phyloP scores from a whole-genome alignment of 169 alveolate species.

The Pseudocohnilembus persalinus region DNA sequence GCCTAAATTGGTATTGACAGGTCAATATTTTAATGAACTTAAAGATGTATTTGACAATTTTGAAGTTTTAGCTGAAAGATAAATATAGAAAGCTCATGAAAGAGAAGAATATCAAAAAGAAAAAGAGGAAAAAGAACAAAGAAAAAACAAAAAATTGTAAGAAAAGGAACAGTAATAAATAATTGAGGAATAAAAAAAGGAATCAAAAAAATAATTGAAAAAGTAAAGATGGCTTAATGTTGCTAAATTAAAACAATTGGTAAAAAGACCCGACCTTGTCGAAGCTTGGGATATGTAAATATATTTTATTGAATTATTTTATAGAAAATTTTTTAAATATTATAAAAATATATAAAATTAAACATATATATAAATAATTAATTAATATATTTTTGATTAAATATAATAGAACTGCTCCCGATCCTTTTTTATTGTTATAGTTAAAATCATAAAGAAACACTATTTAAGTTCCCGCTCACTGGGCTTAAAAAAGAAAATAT shows the following conservation, averaged over 20 bases:
- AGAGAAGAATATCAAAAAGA: conserved; percentile 44
- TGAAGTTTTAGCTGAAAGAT: conserved; percentile 1
- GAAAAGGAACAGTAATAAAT: too few species aligned
- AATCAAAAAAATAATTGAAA: conserved; percentile 61
- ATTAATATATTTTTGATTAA: conserved; percentile 17
- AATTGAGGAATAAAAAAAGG: conserved; percentile 34
- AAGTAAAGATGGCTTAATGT: conserved; percentile 63
- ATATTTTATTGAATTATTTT: too few species aligned
- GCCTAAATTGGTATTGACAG: too few species aligned
- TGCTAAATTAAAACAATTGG: conserved; percentile 61
- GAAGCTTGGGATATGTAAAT: conserved; percentile 72
- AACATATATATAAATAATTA: background rate
- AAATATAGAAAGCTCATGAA: conserved; percentile 20
- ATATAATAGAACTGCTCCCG: conserved; percentile 90
- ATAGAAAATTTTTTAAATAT: too few species aligned
- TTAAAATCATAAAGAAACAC: conserved; percentile 94
- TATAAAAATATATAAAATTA: too few species aligned
- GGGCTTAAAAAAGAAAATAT: conserved; percentile 97
- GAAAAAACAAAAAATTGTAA: conserved; percentile 29
- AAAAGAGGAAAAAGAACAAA: conserved; percentile 52
- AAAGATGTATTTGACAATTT: conserved; percentile 33
- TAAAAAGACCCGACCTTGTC: conserved; percentile 70
- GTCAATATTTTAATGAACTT: conserved; percentile 33
- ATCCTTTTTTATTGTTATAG: conserved; percentile 94
- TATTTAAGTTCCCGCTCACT: conserved; percentile 97